Evolutionary conservation across 2,329 filamentous ascomycete species (phyloP), one percentile per base, ranked within the genome.

Genomic region (Capronia epimyces): DNA sequence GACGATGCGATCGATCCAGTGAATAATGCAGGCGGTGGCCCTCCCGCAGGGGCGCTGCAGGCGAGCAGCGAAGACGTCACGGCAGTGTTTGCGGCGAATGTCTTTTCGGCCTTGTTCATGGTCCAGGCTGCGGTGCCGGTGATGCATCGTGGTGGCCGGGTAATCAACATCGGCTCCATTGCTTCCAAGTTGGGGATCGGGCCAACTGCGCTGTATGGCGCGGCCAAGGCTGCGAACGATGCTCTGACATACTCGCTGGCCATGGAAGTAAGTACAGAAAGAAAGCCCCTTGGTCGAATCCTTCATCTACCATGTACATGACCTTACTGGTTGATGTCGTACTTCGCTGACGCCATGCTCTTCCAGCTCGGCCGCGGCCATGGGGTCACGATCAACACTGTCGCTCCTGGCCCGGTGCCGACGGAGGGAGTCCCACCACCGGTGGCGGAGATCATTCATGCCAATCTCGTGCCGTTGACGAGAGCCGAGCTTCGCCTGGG

Each of bases 211-310:
- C 66, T 79, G 12, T 83, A 83, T 61, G 68, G 68, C 8, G 67
- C 73, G 0, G 77, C 75, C 42, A 83, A 83, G 61, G 80, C 77
- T 37, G 77, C 79, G 3, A 70, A 82, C 31, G 78, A 83, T 64
- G 75, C 80, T 62, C 75, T 82, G 68, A 73, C 75, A 0, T 72
- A 78, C 13, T 67, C 75, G 2, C 63, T 81, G 54, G 71, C 75
- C 37, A 81, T 80, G 64, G 78, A 81, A 46, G 70, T 82, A 32
- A 10, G 29, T 32, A 27, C 24, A 27, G 29, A 32, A 32, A 32
- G 13, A n/a, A n/a, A n/a, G n/a, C n/a, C 13, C 29, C 29, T 32
- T 27, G 5, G 24, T 27, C 5, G 24, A 27, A 27, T 27, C 24
- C 20, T 41, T 43, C 40, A 37, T 32, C 34, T 36, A 18, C 22